Base-by-base conservation (phyloP, 2,329 filamentous ascomycete species). In the Coleophoma cylindrospora region DNA sequence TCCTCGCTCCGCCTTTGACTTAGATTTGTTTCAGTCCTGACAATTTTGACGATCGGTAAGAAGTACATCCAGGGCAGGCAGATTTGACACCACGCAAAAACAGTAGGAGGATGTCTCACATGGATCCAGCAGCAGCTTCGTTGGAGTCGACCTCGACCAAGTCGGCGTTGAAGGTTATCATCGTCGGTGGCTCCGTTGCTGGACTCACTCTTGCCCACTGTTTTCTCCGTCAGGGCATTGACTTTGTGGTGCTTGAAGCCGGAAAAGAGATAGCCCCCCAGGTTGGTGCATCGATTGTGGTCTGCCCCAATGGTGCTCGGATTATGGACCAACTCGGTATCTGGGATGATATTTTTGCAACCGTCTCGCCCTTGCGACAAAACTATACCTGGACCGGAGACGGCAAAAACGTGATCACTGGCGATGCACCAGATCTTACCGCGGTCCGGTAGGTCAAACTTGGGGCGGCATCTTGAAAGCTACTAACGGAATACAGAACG, bases 311-410 rank as follows among this genome's bases (percentile, higher is more conserved):
- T 32, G 73, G 72, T 1, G 51, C 63, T 3, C 66, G 70, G 1
- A 72, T 81, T 10, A 58, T 79, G 0, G 75, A 79, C 47, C 77
- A 81, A 57, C 57, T 81, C 0, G 76, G 74, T 0, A 55, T 65
- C 34, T 70, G 56, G 12, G 62, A 68, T n/a, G 45, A 54, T 37
- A 22, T 56, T 4, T 13, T 43, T 10, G 43, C 41, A 3, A n/a
- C 40, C 19, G 22, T 45, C 13, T 48, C 50, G 22, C 44, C 52
- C 4, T 14, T 55, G 21, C 32, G 36, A 17, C 41, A 13, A 14
- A 44, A 36, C 15, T n/a, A 49, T 22, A 50, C 38, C 19, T 52
- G 49, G 47, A 48, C 33, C 15, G 47, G 40, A 8, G 47, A 47
- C 27, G 55, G 51, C 34, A 52, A 50, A 15, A 15, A 45, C 9